Evolutionary conservation across 1,284 basidiomycete species (phyloP).

Genomic region (Agroathelia rolfsii): DNA sequence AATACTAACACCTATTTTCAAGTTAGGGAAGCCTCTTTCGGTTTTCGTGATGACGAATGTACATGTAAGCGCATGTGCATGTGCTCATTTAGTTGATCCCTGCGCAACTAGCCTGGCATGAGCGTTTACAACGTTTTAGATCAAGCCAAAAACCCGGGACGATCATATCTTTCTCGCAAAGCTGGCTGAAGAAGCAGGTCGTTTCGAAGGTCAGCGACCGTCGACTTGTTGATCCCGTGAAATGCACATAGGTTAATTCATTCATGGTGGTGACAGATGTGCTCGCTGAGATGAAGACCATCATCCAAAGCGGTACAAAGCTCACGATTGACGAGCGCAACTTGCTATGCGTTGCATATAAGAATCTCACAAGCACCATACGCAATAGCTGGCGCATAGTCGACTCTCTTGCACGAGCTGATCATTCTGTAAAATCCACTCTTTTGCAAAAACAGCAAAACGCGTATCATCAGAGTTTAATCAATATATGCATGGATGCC

Average conservation of each 20-base stretch:
- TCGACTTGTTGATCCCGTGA: neutral
- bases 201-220: conserved; percentile 43
- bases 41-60: too few species aligned
- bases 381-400: conserved; percentile 56
- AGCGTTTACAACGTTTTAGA: neutral
- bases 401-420: conserved; percentile 31
- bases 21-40: too few species aligned
- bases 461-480: too few species aligned
- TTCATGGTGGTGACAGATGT: conserved; percentile 32
- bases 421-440: too few species aligned
- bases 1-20: too few species aligned
- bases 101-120: too few species aligned
- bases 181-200: conserved; percentile 56
- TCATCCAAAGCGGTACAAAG: conserved; percentile 36
- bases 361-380: conserved; percentile 53
- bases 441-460: too few species aligned
- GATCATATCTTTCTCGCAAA: conserved; percentile 48
- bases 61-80: too few species aligned
- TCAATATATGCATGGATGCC: conserved; percentile 47
- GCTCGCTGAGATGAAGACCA: conserved; percentile 44
- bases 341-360: conserved; percentile 60
- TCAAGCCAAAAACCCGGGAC: conserved; percentile 22
- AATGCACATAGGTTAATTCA: neutral
- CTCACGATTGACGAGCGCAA: conserved; percentile 58
- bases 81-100: too few species aligned